Evolutionary conservation across 768 basidiomycete species (phyloP), one percentile per base, ranked within the genome.

Genomic region (Paxillus ammoniavirescens): DNA sequence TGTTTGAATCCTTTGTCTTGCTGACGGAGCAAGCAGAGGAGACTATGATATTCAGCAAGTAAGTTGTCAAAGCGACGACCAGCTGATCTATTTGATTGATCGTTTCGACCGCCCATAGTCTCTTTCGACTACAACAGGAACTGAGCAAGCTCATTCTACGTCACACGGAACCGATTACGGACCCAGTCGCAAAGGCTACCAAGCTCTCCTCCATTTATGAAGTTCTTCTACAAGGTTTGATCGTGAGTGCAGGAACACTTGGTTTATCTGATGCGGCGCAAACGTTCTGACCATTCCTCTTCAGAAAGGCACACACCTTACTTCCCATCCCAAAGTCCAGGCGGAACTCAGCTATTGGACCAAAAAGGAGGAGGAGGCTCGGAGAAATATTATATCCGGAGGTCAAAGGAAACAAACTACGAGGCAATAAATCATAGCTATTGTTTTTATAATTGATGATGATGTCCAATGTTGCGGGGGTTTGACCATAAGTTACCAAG

Each of bases 1-100:
- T 97, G 62, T 98, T 98, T 76, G 87, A 84, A 55, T 84, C 88
- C 2, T 84, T 94, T 57, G 83, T 95, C 18, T 81, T 83, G 28
- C 72, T 99, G 58, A 91, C 90, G 3, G 81, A 81, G 37, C 87
- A 90, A 55, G 87, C 84, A 40, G 93, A 97, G 60, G 95, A 97
- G 67, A 91, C 91, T 8, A 97, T 98, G 94, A 89, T 98, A 44
- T 97, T 97, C 64, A 84, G 89, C 21, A 94, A 94, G 96, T 96
- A 64, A 60, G 84, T 65, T 30, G 9, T 13, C 10, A 15, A n/a
- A 17, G 47, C 30, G n/a, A 14, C 42, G 36, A 41, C 33, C 8
- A 13, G 4, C 31, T 2, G 42, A 18, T 42, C 17, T 40, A 8
- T 15, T 42, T 43, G 44, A 31, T 49, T 51, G 17, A 50, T 17